Percentiles rank a stretch among this genome's conserved stretches.
Conservation (phyloP, 2,329 filamentous ascomycete genomes). For the Colletotrichum melonis region DNA sequence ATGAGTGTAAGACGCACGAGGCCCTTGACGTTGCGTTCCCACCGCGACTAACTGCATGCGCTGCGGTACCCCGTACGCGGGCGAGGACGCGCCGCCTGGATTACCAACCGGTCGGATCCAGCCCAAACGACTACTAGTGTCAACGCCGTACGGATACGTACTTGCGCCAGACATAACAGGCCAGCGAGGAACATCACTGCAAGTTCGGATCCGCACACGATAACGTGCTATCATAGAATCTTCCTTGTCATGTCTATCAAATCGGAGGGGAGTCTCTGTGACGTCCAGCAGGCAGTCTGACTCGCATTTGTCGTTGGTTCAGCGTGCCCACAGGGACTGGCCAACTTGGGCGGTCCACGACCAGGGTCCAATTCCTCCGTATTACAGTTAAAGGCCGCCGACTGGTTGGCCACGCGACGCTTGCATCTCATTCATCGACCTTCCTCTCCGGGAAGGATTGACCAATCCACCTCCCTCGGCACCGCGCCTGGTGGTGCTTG, state of each 20-base stretch:
- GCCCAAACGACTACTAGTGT: slow-evolving; percentile 1
- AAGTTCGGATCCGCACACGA: background rate
- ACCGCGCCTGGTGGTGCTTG: background rate
- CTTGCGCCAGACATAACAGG: background rate
- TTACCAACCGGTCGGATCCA: background rate
- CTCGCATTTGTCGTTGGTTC: slow-evolving; percentile 2
- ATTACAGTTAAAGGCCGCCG: background rate
- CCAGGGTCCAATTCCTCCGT: slow-evolving; percentile 6
- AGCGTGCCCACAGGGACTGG: background rate
- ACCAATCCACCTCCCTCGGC: background rate
- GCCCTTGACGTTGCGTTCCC: background rate
- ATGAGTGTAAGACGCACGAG: background rate
- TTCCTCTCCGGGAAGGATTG: slow-evolving; percentile 14
- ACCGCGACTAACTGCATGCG: background rate
- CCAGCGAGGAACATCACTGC: background rate
- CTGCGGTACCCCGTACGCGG: background rate
- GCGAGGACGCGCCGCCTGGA: background rate
- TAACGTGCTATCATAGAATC: background rate
- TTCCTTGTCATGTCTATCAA: background rate
- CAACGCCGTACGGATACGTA: background rate
- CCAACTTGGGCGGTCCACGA: background rate
- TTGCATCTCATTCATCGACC: slow-evolving; percentile 1
- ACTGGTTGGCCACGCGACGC: background rate
- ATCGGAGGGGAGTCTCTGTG: background rate
- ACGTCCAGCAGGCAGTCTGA: background rate